Evolutionary conservation across 257 asterid genomes (phyloP), one percentile per base, ranked within the genome.

Genomic region (Hygrophila difformis): DNA sequence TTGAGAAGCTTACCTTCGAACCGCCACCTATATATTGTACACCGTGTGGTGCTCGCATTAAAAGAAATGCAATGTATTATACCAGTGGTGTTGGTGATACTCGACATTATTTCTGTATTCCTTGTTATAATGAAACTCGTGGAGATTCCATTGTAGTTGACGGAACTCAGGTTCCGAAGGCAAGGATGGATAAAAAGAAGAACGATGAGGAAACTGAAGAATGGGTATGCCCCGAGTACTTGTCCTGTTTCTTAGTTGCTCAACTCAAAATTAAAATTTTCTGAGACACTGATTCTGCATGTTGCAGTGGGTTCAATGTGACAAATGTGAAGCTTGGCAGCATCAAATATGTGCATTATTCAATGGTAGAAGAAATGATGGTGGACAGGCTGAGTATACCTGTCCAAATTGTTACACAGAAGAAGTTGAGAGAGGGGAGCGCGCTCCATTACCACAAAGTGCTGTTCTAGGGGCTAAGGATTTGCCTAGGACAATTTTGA

Each of bases 271-370:
- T 40, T n/a, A 47, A n/a, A 26, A 26, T 55, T 39, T 35, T 23
- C 31, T 20, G 43, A 44, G 56, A 53, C 62, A 33, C 50, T 62
- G 41, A 67, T 49, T 60, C 35, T 66, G 18, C 62, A 12, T 63
- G 43, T 65, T 60, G 64, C 87, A 91, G 99, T 91, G 99, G 99
- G 99, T 86, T 57, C 95, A 81, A 72, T 91, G 99, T 60, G 99
- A 91, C 60, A 91, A 78, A 37, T 91, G 99, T 58, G 93, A 91
- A 73, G 94, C 87, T 54, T 86, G 99, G 99, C 99, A 91, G 65
- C 99, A 91, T 72, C 99, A 91, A 63, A 81, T 91, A 53, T 91
- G 99, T 73, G 94, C 95, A 20, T 65, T 91, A 48, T 91, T 82
- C 64, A 91, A 91, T 60, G 89, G 94, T 64, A 75, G 79, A 62